A percentile compares a stretch with the other conserved stretches of the same genome.
phyloP scores from a whole-genome alignment of 2,329 filamentous ascomycete species.

The Fusarium equiseti region DNA sequence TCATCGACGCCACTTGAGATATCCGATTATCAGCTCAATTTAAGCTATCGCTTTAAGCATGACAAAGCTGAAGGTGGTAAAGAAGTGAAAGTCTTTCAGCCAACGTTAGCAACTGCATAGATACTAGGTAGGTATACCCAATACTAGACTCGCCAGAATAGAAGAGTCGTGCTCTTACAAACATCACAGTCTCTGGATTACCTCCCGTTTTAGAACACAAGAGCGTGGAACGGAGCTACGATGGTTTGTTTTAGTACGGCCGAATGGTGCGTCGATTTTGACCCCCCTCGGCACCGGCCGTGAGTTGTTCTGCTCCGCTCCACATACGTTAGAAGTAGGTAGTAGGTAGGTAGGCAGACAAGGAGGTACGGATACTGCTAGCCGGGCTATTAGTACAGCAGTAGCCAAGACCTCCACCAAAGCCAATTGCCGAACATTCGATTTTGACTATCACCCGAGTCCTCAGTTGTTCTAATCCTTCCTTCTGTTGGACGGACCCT shows the following conservation, averaged over 20 bases:
- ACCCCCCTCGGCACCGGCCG: slow-evolving; percentile 34
- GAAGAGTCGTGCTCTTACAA: slow-evolving; percentile 5
- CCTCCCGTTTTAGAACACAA: background rate
- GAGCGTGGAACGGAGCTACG: slow-evolving; percentile 26
- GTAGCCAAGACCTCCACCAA: slow-evolving; percentile 21
- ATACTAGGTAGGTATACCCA: background rate
- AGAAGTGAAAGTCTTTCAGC: background rate
- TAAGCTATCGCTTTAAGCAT: background rate
- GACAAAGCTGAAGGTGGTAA: background rate
- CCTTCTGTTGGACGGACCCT: slow-evolving; percentile 19
- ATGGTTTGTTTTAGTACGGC: slow-evolving; percentile 16
- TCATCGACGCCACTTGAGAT: background rate
- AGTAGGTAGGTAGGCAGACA: too few relatives aligned
- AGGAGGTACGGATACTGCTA: background rate
- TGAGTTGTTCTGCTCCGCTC: slow-evolving; percentile 14
- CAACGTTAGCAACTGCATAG: background rate
- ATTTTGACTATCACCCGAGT: slow-evolving; percentile 48
- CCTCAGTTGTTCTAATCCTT: slow-evolving; percentile 41
- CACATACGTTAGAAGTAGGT: background rate
- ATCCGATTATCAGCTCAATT: background rate
- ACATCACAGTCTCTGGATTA: background rate
- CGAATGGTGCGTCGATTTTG: slow-evolving; percentile 39
- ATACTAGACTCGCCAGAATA: background rate
- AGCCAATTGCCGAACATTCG: slow-evolving; percentile 48
- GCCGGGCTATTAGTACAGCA: background rate